Conservation (phyloP, 768 basidiomycete genomes). For the Lactarius psammicola region DNA sequence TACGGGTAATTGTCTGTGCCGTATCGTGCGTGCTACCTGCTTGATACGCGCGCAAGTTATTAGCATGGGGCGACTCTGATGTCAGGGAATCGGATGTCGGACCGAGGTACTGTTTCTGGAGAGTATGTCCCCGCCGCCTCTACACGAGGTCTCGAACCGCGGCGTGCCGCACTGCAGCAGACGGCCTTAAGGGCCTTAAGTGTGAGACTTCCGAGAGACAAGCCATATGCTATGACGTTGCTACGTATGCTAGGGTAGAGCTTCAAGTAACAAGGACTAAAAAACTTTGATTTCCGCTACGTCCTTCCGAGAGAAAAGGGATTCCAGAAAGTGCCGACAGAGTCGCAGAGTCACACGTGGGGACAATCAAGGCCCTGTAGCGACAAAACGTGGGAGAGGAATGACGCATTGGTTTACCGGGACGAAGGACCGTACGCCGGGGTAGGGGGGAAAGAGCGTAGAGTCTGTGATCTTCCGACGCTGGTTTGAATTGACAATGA, state of each 20-base stretch:
- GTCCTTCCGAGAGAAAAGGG: not conserved
- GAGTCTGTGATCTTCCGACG: slow-evolving; percentile 6
- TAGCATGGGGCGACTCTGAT: slow-evolving; percentile 1
- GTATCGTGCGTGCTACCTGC: not conserved
- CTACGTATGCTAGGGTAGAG: not conserved
- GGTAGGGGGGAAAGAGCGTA: not conserved
- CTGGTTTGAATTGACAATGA: not conserved
- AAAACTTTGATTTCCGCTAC: not conserved
- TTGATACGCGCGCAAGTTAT: not conserved
- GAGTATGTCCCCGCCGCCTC: not conserved
- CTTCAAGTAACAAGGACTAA: not conserved
- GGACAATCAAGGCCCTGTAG: not conserved
- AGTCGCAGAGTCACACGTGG: slow-evolving; percentile 2
- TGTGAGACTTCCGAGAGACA: not conserved
- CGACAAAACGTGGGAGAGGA: slow-evolving; percentile 16
- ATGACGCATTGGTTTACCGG: slow-evolving; percentile 12
- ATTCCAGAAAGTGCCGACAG: slow-evolving; percentile 3
- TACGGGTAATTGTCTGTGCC: not conserved
- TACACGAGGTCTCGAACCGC: not conserved
- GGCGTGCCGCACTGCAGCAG: not conserved
- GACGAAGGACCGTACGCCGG: slow-evolving; percentile 1
- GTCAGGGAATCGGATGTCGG: slow-evolving; percentile 17
- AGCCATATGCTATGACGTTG: not conserved
- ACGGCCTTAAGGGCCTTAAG: not conserved
- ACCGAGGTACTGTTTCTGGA: not conserved